Evolutionary conservation across 2,329 filamentous ascomycete genomes (phyloP).

Genomic region (Tolypocladium sp.): DNA sequence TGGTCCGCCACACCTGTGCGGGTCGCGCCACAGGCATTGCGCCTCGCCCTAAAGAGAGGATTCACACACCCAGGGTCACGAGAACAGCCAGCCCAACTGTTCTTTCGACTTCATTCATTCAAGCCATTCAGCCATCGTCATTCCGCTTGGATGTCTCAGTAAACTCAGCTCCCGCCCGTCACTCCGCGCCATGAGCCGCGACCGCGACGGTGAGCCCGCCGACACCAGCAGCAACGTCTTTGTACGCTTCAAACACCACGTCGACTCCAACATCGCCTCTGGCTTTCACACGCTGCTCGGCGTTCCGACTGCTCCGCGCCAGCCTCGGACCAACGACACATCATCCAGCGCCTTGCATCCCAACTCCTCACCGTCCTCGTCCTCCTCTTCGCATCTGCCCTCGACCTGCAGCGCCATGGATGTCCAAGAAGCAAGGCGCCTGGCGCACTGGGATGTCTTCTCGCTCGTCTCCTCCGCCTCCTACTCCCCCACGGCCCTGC

Average conservation of each 20-base stretch:
- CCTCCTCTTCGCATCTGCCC: conserved; percentile 1
- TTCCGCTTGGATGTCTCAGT: not conserved
- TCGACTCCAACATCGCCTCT: conserved; percentile 27
- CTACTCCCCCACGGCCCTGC: conserved; percentile 26
- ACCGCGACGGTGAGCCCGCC: conserved; percentile 8
- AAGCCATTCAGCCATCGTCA: not conserved
- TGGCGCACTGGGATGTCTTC: conserved; percentile 7
- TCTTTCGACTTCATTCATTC: not conserved
- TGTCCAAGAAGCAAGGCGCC: not conserved
- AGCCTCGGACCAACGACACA: not conserved
- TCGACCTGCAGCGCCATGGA: conserved; percentile 2
- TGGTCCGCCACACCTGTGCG: not conserved
- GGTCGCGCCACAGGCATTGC: not conserved
- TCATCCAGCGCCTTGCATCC: conserved; percentile 3
- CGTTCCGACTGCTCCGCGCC: not conserved
- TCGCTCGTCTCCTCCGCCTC: conserved; percentile 13
- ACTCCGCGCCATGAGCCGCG: conserved; percentile 8
- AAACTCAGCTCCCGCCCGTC: not conserved
- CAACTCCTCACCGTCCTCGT: not conserved
- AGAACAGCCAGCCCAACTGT: not conserved
- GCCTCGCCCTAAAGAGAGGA: not conserved
- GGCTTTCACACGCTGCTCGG: conserved; percentile 10
- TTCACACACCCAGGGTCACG: not conserved
- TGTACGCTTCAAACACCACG: conserved; percentile 13
- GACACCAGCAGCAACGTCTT: conserved; percentile 6